Evolutionary conservation across 1,139 yeast genomes (phyloP).

Genomic region (Pneumocystis canis): DNA sequence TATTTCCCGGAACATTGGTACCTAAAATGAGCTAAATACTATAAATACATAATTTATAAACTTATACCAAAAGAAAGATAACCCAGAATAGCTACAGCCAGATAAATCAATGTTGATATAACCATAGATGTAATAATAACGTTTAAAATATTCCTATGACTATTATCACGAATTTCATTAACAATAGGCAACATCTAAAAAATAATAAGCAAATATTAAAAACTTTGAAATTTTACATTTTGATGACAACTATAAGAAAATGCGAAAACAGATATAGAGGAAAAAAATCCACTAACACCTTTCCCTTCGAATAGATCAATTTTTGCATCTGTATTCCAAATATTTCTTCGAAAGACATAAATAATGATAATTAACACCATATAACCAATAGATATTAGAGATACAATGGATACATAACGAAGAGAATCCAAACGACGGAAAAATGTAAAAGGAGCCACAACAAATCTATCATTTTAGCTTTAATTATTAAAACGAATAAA

Average conservation of each 20-base stretch:
- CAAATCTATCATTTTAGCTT: conserved; percentile 17
- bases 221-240: conserved; percentile 24
- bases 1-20: conserved; percentile 58
- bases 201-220: conserved; percentile 17
- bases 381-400: conserved; percentile 67
- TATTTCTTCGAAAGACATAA: conserved; percentile 42
- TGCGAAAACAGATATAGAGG: conserved; percentile 78
- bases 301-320: conserved; percentile 8
- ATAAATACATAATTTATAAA: not conserved
- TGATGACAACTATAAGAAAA: conserved; percentile 95
- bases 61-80: conserved; percentile 48
- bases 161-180: conserved; percentile 56
- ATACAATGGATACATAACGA: conserved; percentile 74
- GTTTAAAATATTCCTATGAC: conserved; percentile 35
- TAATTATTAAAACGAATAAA: not conserved
- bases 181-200: conserved; percentile 60
- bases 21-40: conserved; percentile 29
- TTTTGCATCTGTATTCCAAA: conserved; percentile 21
- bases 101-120: conserved; percentile 44
- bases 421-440: conserved; percentile 66
- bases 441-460: conserved; percentile 63
- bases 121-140: conserved; percentile 44
- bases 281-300: conserved; percentile 44
- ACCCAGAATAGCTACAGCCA: conserved; percentile 67
- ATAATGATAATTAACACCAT: conserved; percentile 56